Evolutionary conservation across 345 rosid species (phyloP), one percentile per base, ranked within the genome.

Genomic region (Abelmoschus esculentus): DNA sequence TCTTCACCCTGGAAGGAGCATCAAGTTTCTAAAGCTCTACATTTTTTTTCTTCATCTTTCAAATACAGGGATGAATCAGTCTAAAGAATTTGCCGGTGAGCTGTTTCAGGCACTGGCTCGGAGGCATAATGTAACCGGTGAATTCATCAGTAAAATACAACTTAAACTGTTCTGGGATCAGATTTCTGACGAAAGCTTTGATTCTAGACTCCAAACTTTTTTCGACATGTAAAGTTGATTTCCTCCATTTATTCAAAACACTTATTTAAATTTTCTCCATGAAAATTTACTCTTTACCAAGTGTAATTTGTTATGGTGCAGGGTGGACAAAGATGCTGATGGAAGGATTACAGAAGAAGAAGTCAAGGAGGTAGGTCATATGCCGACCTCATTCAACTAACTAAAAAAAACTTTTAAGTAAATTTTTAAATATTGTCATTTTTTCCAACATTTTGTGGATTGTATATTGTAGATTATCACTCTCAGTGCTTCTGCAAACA

Each of bases 401-500:
- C 53, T 12, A 22, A 10, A 12, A 66, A 12, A 10, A 26, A 3
- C 14, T 28, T 26, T 22, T 22, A 22, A 22, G 26, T 22, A 1
- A 1, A 22, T 22, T 22, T 22, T 22, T 44, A 1, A 18, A 19
- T 61, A 32, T 67, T 31, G n/a, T 12, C 49, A 58, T 66, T 26
- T 38, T 36, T 38, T 34, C 15, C 15, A 14, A 53, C 6, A 4
- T 66, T 63, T 22, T 44, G 26, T 61, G 50, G n/a, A 56, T 6
- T 55, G 61, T 69, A 56, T 72, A 4, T 56, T 77, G 76, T 65
- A 92, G 98, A 88, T 92, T 76, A 92, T 92, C 38, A 78, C 75
- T 55, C 83, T 89, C 3, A 92, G 96, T 84, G 98, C 98, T 67
- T 92, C 98, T 58, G 90, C 98, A 29, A 92, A 92, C 85, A 88